phyloP scores from a whole-genome alignment of 306 rosid species.

The Casuarina glauca region DNA sequence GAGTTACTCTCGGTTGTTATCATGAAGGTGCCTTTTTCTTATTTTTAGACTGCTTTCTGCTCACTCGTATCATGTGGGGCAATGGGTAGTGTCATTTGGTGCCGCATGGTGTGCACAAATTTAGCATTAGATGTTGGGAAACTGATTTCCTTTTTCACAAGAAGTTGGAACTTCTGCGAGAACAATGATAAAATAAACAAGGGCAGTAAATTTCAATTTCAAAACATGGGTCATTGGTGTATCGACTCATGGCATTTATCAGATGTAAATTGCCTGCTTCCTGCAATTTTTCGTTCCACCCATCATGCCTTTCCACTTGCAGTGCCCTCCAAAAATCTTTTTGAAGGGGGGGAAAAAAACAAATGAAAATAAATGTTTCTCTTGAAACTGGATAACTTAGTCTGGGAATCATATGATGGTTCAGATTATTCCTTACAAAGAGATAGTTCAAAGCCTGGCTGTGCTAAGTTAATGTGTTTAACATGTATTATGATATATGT shows the following conservation, averaged over 20 bases:
- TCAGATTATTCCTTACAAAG: background rate
- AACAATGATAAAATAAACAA: no score
- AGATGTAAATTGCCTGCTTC: background rate
- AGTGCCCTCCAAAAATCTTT: background rate
- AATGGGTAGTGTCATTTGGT: background rate
- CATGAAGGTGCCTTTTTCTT: constrained; percentile 66
- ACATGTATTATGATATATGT: background rate
- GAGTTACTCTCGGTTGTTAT: constrained; percentile 85
- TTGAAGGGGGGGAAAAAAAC: background rate
- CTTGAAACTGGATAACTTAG: background rate
- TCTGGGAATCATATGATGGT: background rate
- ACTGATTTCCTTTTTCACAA: background rate
- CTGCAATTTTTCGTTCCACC: background rate
- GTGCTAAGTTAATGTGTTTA: constrained; percentile 11
- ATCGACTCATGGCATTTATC: background rate
- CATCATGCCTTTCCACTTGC: background rate
- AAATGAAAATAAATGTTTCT: background rate
- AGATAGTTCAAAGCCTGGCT: background rate
- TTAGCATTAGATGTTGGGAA: background rate
- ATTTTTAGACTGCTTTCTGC: constrained; percentile 3
- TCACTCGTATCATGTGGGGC: background rate
- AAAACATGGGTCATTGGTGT: background rate
- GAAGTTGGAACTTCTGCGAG: no score
- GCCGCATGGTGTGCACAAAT: background rate
- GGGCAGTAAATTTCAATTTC: no score